Evolutionary conservation across 768 basidiomycete genomes (phyloP).

Genomic region (Tricholoma sp.): DNA sequence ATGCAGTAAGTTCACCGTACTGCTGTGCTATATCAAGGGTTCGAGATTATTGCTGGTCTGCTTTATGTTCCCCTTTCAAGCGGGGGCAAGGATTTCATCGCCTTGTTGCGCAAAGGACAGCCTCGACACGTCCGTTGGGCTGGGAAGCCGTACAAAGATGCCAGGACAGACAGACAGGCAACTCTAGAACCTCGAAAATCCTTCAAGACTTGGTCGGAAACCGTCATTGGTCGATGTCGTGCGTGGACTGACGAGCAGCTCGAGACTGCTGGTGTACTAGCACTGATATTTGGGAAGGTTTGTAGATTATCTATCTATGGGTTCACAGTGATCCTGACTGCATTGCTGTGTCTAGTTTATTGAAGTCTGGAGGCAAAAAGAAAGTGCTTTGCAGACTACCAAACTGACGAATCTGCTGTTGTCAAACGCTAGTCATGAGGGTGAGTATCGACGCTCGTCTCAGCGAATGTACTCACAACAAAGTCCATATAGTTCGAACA

Average conservation of each 20-base stretch:
- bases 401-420: constrained; percentile 70
- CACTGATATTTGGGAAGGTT: constrained; percentile 74
- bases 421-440: constrained; percentile 82
- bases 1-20: neutral
- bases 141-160: constrained; percentile 58
- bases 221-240: constrained; percentile 59
- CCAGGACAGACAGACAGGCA: constrained; percentile 20
- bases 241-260: constrained; percentile 81
- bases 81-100: constrained; percentile 76
- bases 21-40: constrained; percentile 23
- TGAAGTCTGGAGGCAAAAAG: constrained; percentile 82
- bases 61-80: constrained; percentile 72
- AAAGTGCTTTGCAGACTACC: constrained; percentile 64
- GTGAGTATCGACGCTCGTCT: constrained; percentile 25
- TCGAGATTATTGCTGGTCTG: constrained; percentile 67
- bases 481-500: constrained; percentile 49
- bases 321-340: neutral
- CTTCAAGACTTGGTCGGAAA: constrained; percentile 78
- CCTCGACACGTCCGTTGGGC: constrained; percentile 72
- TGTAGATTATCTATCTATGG: neutral
- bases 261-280: constrained; percentile 75
- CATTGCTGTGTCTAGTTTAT: constrained; percentile 54
- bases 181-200: constrained; percentile 70
- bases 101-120: constrained; percentile 75
- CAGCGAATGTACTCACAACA: neutral